Evolutionary conservation across 495 filamentous ascomycete genomes (phyloP).

Genomic region (Aspergillus mulundensis): DNA sequence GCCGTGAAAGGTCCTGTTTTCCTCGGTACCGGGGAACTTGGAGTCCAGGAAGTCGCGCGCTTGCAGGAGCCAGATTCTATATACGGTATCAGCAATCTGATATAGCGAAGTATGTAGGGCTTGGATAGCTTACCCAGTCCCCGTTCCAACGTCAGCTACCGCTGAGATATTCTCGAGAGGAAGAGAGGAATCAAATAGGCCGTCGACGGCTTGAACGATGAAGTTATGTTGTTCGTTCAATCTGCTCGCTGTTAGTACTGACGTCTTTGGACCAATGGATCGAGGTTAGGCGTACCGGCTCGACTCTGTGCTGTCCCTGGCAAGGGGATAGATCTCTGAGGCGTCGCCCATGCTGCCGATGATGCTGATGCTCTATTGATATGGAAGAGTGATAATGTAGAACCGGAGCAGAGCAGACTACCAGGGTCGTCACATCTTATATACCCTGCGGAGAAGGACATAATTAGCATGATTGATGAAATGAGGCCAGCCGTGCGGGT

Average conservation of each 20-base stretch:
- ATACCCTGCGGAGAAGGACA: too few species aligned
- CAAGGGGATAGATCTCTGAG: not conserved
- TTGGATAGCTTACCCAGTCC: constrained; percentile 1
- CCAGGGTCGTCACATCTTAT: too few species aligned
- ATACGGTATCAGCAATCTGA: too few species aligned
- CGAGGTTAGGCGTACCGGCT: not conserved
- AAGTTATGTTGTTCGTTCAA: constrained; percentile 1
- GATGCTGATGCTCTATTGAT: too few species aligned
- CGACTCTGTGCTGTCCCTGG: not conserved
- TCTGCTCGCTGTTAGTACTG: not conserved
- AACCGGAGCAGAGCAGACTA: too few species aligned
- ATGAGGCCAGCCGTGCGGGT: too few species aligned
- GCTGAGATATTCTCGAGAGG: not conserved
- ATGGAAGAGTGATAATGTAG: too few species aligned
- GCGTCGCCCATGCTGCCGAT: not conserved
- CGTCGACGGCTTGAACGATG: not conserved
- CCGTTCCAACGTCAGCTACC: constrained; percentile 3
- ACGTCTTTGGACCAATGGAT: not conserved
- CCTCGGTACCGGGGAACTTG: too few species aligned
- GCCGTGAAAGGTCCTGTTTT: constrained; percentile 6
- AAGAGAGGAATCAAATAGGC: not conserved
- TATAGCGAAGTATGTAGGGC: too few species aligned
- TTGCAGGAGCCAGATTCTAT: constrained; percentile 6
- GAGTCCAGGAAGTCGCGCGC: not conserved
- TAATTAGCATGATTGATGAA: too few species aligned